phyloP scores from a whole-genome alignment of 305 asterid genomes.

The Rubia balearica region DNA sequence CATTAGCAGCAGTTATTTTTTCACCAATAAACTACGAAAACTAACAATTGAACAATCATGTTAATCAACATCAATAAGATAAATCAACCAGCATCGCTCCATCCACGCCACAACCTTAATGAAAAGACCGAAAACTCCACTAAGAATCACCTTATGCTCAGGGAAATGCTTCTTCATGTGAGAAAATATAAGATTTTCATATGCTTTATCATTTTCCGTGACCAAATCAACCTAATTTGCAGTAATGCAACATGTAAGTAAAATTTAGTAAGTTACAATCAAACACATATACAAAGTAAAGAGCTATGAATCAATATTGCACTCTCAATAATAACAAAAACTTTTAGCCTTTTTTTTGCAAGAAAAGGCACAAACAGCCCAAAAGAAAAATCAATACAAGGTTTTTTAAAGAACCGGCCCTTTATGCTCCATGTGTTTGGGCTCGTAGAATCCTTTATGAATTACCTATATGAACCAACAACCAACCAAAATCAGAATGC shows the following conservation, averaged over 20 bases:
- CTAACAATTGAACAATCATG: constrained; percentile 7
- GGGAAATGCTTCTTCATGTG: constrained; percentile 58
- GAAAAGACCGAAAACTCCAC: background rate
- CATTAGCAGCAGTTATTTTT: constrained; percentile 91
- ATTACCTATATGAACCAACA: constrained; percentile 38
- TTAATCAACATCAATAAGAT: background rate
- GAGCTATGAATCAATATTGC: background rate
- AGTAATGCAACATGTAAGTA: background rate
- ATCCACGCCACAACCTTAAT: background rate
- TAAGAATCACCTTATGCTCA: constrained; percentile 53
- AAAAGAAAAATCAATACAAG: background rate
- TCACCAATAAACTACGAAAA: constrained; percentile 78
- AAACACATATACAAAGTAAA: background rate
- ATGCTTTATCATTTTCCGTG: constrained; percentile 85
- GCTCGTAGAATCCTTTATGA: constrained; percentile 61
- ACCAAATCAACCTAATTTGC: constrained; percentile 80
- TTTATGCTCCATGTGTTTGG: constrained; percentile 85
- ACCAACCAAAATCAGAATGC: constrained; percentile 12
- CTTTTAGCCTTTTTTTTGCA: background rate
- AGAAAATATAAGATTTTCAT: constrained; percentile 73
- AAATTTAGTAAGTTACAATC: background rate
- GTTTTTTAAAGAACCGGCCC: constrained; percentile 44
- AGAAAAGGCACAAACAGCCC: constrained; percentile 7
- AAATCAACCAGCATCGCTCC: background rate
- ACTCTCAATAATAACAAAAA: background rate